Conservation (phyloP, 1,139 yeast genomes). For the Hyphopichia fennica region DNA sequence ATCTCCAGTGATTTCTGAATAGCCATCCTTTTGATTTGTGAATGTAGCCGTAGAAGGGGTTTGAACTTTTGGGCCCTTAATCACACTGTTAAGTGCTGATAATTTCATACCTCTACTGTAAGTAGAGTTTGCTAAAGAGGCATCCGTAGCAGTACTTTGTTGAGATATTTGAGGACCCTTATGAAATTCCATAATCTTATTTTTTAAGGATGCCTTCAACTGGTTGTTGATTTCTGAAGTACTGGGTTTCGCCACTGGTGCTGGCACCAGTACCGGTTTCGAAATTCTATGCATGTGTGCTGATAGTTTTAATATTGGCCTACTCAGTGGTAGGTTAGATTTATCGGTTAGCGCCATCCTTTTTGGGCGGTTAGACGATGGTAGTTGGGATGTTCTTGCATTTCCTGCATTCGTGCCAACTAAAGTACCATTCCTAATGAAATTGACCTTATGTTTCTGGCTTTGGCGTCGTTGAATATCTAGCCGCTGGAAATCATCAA, state of each 20-base stretch:
- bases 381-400: neutral
- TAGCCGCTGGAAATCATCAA: conserved; percentile 1
- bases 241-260: too few relatives aligned
- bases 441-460: neutral
- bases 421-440: neutral
- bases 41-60: too few relatives aligned
- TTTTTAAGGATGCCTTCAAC: neutral
- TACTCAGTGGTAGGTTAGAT: neutral
- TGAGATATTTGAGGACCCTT: neutral
- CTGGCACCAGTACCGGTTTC: too few relatives aligned
- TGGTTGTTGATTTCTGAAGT: too few relatives aligned
- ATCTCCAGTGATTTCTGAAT: neutral
- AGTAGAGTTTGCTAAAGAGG: neutral
- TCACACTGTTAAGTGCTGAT: neutral
- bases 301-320: neutral
- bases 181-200: neutral
- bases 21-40: neutral
- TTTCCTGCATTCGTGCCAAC: neutral
- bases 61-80: neutral
- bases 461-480: neutral
- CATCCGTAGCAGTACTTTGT: too few relatives aligned
- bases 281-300: neutral
- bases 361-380: too few relatives aligned
- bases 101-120: neutral
- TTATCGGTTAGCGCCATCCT: neutral